Evolutionary conservation across 345 rosid genomes (phyloP).

Genomic region (Excoecaria cochinchinensis): DNA sequence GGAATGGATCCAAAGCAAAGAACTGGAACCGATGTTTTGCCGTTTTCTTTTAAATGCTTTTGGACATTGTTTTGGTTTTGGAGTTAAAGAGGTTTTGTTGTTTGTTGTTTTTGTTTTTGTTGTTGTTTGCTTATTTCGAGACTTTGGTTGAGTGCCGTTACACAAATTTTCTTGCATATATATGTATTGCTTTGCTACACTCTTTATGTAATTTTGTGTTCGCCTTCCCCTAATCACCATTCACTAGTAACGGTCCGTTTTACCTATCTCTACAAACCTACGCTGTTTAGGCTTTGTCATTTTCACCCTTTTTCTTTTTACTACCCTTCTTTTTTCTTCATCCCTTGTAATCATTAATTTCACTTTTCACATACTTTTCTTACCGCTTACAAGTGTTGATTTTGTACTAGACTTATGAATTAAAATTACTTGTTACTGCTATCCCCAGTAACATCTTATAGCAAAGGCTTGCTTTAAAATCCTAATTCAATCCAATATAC

Average conservation of each 20-base stretch:
- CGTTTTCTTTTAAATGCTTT: constrained; percentile 17
- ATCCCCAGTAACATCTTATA: too few species aligned
- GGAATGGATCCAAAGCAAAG: constrained; percentile 44
- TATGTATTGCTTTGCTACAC: neutral
- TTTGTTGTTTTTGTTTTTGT: constrained; percentile 48
- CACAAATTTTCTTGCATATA: too few species aligned
- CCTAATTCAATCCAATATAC: too few species aligned
- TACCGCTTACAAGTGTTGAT: too few species aligned
- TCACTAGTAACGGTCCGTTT: neutral
- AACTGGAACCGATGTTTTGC: constrained; percentile 54
- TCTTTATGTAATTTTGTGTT: neutral
- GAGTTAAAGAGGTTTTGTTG: constrained; percentile 41
- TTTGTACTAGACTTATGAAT: too few species aligned
- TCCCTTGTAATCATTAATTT: too few species aligned
- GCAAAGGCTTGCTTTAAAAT: too few species aligned
- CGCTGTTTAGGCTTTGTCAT: neutral
- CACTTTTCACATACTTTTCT: too few species aligned
- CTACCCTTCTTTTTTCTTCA: too few species aligned
- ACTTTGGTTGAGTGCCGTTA: constrained; percentile 21
- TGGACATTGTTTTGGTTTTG: constrained; percentile 36
- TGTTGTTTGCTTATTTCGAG: constrained; percentile 39
- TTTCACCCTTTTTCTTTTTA: neutral
- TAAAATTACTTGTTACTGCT: too few species aligned
- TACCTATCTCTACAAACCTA: neutral
- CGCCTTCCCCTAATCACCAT: neutral